These are phyloP conservation scores for Chernovozyma aurita DNA, from an alignment of 1,139 yeast genomes.

Conservation along the genomic window DNA sequence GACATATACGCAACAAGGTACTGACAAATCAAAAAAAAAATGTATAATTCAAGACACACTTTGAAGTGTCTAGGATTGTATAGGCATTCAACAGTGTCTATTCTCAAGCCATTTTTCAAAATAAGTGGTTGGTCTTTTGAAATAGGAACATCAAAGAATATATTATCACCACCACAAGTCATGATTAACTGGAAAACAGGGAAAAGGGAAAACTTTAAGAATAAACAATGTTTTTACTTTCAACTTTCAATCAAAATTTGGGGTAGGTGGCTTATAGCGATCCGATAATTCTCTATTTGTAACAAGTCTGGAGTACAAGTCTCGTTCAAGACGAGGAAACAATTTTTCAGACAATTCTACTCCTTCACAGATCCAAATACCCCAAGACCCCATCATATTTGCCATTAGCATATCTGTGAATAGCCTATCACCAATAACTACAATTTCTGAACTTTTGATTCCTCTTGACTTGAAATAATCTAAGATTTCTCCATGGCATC, in stretches of 20 bases:
- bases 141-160: slow-evolving; percentile 17
- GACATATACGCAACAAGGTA: slow-evolving; percentile 35
- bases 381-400: slow-evolving; percentile 83
- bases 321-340: slow-evolving; percentile 52
- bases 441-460: slow-evolving; percentile 54
- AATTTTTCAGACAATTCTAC: slow-evolving; percentile 52
- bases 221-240: too few relatives aligned
- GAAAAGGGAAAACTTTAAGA: too few relatives aligned
- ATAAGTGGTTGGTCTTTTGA: slow-evolving; percentile 18
- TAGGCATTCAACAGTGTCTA: slow-evolving; percentile 21
- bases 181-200: too few relatives aligned
- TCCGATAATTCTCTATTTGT: slow-evolving; percentile 13
- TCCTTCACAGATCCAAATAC: slow-evolving; percentile 80
- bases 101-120: slow-evolving; percentile 15
- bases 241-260: slow-evolving; percentile 9
- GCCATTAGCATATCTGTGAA: slow-evolving; percentile 94
- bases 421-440: slow-evolving; percentile 84
- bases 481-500: slow-evolving; percentile 71
- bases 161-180: slow-evolving; percentile 10
- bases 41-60: slow-evolving; percentile 21
- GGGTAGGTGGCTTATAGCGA: slow-evolving; percentile 27
- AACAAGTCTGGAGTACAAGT: slow-evolving; percentile 30
- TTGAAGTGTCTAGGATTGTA: slow-evolving; percentile 16
- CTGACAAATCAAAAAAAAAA: slow-evolving; percentile 30
- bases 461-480: slow-evolving; percentile 49